Evolutionary conservation across 257 asterid species (phyloP), one percentile per base, ranked within the genome.

Genomic region (Echium plantagineum): DNA sequence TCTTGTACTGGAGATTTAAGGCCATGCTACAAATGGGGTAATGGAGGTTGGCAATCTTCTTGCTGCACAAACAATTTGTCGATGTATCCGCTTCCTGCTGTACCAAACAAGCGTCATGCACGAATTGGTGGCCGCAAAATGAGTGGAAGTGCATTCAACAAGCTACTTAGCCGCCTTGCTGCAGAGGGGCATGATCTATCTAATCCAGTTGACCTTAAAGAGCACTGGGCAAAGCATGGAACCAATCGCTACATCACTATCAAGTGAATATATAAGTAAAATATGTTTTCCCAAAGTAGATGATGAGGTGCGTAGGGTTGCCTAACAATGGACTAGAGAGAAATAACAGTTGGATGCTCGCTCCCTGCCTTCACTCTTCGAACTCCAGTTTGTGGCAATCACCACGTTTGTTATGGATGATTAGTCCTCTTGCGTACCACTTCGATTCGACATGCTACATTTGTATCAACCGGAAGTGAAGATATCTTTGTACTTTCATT

Each of bases 21-120:
- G 79, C 85, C 96, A 4, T 93, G 98, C 83, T 93, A 93, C 72
- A 93, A 93, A 69, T 93, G 98, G 98, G 98, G 98, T 15, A 88
- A 81, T 21, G 98, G 98, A n/a, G 98, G 98, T 19, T 93, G 98
- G 98, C 98, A 93, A 22, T 93, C 98, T 1, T 86, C 97, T 0
- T 93, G 98, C 61, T 93, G 97, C 67, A 93, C 98, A 0, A 93
- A 82, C 52, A 93, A 80, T 65, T 52, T 93, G 66, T 93, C 98
- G 0, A 81, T 89, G 90, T 84, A 89, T 67, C 97, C 97, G 0
- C 80, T 93, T 54, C 98, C 98, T 1, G 94, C 94, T 6, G 86
- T 89, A 58, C 97, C 98, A 8, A 93, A 93, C 66, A 93, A 89
- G 67, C 82, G 98, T 15, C 98, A 89, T 30, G 98, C 97, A 10